Percentiles rank a stretch among this genome's conserved stretches.
phyloP scores from a whole-genome alignment of 1,284 basidiomycete genomes.

The Trametes sp. region DNA sequence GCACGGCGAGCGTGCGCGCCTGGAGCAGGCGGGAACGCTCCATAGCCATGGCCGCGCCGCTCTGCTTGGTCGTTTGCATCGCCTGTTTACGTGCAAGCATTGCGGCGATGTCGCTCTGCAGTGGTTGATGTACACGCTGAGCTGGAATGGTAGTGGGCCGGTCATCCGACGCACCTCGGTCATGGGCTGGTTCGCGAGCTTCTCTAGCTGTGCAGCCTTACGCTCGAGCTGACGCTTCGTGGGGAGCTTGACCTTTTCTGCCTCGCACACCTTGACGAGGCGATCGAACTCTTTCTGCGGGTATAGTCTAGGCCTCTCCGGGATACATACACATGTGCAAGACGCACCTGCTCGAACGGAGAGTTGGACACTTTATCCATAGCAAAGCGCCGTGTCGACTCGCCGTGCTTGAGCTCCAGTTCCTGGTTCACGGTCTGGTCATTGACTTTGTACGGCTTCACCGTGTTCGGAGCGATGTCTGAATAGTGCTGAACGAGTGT shows the following conservation, averaged over 20 bases:
- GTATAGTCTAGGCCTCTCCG: not conserved
- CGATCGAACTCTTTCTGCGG: conserved; percentile 79
- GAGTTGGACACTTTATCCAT: conserved; percentile 89
- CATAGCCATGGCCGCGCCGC: conserved; percentile 52
- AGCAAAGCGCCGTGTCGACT: conserved; percentile 59
- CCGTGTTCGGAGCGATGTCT: conserved; percentile 59
- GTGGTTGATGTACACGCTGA: not conserved
- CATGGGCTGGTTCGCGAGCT: conserved; percentile 64
- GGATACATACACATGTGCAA: not conserved
- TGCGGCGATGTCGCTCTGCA: conserved; percentile 69
- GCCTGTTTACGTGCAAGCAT: conserved; percentile 77
- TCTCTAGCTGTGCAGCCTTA: conserved; percentile 68
- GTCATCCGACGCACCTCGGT: conserved; percentile 68
- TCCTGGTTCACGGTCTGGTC: conserved; percentile 65
- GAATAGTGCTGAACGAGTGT: conserved; percentile 8
- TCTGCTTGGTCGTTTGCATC: conserved; percentile 55
- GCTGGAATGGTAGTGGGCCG: conserved; percentile 8
- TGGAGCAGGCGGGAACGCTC: conserved; percentile 71
- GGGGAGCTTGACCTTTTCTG: conserved; percentile 71
- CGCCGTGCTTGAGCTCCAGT: conserved; percentile 78
- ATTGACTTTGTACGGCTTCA: conserved; percentile 81
- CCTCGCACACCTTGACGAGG: conserved; percentile 54
- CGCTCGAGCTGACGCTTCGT: conserved; percentile 69
- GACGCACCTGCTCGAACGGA: conserved; percentile 62
- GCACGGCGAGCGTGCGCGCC: conserved; percentile 71